Evolutionary conservation across 2,329 filamentous ascomycete genomes (phyloP).

Genomic region (Fusarium mundagurra): DNA sequence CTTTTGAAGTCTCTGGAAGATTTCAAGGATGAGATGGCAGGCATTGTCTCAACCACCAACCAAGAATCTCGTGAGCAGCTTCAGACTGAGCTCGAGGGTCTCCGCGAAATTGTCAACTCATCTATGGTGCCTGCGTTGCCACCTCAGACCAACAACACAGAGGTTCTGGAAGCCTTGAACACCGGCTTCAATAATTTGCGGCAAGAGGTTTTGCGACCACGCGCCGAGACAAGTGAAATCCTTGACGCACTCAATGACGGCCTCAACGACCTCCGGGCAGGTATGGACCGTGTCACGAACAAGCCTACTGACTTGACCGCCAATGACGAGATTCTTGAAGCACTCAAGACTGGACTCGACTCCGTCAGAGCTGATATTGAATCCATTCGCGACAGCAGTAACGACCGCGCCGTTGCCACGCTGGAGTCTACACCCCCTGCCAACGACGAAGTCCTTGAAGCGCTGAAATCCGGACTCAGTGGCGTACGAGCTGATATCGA

Average conservation of each 20-base stretch:
- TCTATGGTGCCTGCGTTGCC: constrained; percentile 69
- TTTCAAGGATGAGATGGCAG: constrained; percentile 73
- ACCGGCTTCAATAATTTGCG: constrained; percentile 80
- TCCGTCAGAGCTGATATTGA: constrained; percentile 82
- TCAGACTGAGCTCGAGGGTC: constrained; percentile 82
- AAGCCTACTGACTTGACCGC: constrained; percentile 85
- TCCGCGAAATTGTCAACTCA: constrained; percentile 80
- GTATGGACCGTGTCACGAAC: constrained; percentile 80
- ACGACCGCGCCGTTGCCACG: constrained; percentile 60
- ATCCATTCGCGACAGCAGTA: constrained; percentile 70
- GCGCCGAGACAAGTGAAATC: constrained; percentile 83
- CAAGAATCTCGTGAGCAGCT: constrained; percentile 70
- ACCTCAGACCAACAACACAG: constrained; percentile 59
- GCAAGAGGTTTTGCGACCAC: constrained; percentile 74
- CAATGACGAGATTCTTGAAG: constrained; percentile 89
- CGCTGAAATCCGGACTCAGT: constrained; percentile 82
- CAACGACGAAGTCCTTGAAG: constrained; percentile 88
- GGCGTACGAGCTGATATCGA: constrained; percentile 82
- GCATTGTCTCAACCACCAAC: constrained; percentile 62
- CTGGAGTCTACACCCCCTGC: constrained; percentile 59
- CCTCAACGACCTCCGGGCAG: constrained; percentile 77
- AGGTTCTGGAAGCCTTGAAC: constrained; percentile 76
- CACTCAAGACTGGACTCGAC: constrained; percentile 83
- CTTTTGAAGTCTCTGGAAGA: constrained; percentile 72
- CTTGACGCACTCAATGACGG: constrained; percentile 91